Base-by-base conservation (phyloP, 2,329 filamentous ascomycete genomes). In the Penicillium sp. region DNA sequence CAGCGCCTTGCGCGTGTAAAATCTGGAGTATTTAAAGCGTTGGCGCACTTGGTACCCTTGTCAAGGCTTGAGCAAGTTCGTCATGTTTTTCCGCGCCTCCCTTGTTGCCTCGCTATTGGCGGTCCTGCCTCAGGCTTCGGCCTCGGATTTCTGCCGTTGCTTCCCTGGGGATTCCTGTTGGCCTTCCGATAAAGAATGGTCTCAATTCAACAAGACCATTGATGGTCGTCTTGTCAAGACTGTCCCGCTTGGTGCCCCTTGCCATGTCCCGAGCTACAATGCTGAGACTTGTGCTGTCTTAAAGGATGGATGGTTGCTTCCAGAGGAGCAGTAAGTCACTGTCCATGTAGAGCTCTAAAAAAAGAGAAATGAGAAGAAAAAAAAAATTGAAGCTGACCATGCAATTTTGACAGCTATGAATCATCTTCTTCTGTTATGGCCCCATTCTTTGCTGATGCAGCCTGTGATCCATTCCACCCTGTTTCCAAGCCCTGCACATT, bases 111-210 rank as follows among this genome's bases (percentile, higher is more conserved):
- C 51, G 13, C n/a, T 54, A 6, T 39, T 44, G 47, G 55, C 32
- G 10, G 38, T 32, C 7, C 32, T 44, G 3, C 46, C 47, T 13
- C 26, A 38, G 18, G 55, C 43, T 34, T 50, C 50, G 4, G 29
- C 41, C 4, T 47, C 56, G 4, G 23, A 14, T 2, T 29, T 55
- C 7, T 82, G 80, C 65, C 74, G 75, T 16, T 81, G 76, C 66
- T 73, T 79, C 36, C 82, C 83, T 0, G 78, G 76, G 14, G 80
- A 85, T 52, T n/a, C 58, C 1, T 78, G 75, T 62, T 87, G 84
- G 82, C 84, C 84, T 0, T 67, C 70, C 0, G 19, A 59, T 0
- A 42, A 61, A 1, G 66, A 69, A 5, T 87, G 84, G 83, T 60
- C 70, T 7, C 51, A 62, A 0, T 76, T 87, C 47, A 84, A 86